Evolutionary conservation across 768 basidiomycete species (phyloP), one percentile per base, ranked within the genome.

Genomic region (Suillus discolor): DNA sequence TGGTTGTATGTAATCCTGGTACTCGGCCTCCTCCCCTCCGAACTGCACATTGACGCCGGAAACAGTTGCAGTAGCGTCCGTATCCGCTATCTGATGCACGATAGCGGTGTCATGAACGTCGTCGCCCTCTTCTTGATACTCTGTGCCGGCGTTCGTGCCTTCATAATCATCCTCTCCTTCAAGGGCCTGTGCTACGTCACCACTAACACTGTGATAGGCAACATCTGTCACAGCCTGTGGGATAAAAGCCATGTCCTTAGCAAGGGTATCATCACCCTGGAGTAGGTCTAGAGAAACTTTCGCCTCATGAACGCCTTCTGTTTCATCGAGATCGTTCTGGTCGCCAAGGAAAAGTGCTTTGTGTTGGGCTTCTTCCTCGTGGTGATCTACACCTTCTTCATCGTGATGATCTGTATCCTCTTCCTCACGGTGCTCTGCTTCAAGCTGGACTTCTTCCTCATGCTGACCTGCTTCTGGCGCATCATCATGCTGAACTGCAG

Each of bases 21-120:
- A 78, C 62, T 78, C 78, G 7, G 73, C 70, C 13, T 74, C 77
- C 49, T 81, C 78, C 54, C 70, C 79, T 18, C 69, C 74, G 9
- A 68, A 73, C 44, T 71, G 68, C 18, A 61, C 62, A 25, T 39
- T 66, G 1, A 63, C 73, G 11, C 51, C 66, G 4, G 61, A 59
- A 42, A 64, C 57, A 8, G 66, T 63, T 15, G 62, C 57, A 6
- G 62, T n/a, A 25, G 66, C 60, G 16, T 74, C 72, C 2, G 70
- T 73, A 65, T 76, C 78, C 61, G 70, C 67, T 25, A 62, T 49
- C 4, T 63, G 71, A 36, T 79, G 77, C 47, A 72, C 69, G 53
- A 68, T 74, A 64, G 77, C 73, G 42, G 73, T 75, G 62, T 78
- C 77, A 18, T 75, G 67, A 47, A 38, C 65, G 6, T 63, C 66